A percentile compares a stretch with the other conserved stretches of the same genome.
Conservation (phyloP, 1,284 basidiomycete genomes). For the Cryptococcus maquisensis region DNA sequence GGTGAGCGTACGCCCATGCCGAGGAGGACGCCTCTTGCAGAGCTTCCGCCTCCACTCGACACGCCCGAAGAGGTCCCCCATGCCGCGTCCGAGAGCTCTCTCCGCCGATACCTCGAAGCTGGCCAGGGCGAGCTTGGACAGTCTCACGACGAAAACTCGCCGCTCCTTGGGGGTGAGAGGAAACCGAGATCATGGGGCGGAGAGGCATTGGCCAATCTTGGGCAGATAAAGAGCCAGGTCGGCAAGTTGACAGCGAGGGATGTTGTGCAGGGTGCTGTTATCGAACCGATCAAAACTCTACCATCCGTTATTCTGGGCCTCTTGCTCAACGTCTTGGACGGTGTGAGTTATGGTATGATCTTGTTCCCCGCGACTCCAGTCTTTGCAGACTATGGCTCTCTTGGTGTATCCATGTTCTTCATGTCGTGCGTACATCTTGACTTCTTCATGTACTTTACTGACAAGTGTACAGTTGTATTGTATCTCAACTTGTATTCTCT, state of each 20-base stretch:
- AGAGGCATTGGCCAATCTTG: constrained; percentile 9
- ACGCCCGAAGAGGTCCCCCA: constrained; percentile 1
- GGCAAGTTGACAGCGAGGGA: constrained; percentile 39
- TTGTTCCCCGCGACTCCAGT: constrained; percentile 81
- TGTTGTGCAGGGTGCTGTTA: constrained; percentile 44
- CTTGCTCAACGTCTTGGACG: constrained; percentile 88
- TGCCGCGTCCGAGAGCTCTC: constrained; percentile 16
- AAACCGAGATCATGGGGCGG: constrained; percentile 12
- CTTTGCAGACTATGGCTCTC: constrained; percentile 76
- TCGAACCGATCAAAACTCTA: constrained; percentile 54
- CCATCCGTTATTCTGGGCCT: constrained; percentile 84
- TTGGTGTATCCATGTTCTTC: constrained; percentile 95
- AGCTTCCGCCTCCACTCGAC: constrained; percentile 3
- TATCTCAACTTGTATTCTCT: constrained; percentile 82
- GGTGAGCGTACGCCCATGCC: constrained; percentile 14
- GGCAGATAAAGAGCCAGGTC: constrained; percentile 12
- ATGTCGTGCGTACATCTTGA: constrained; percentile 57
- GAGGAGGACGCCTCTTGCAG: constrained; percentile 1
- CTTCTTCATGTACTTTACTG: background rate
- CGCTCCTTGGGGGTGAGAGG: constrained; percentile 11
- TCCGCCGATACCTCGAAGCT: constrained; percentile 19
- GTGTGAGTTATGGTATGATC: constrained; percentile 64
- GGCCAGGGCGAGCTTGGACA: constrained; percentile 19
- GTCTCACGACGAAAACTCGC: constrained; percentile 22
- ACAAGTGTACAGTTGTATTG: constrained; percentile 55